phyloP scores from a whole-genome alignment of 305 asterid genomes.

The Fraxinus xanthoxyloides region DNA sequence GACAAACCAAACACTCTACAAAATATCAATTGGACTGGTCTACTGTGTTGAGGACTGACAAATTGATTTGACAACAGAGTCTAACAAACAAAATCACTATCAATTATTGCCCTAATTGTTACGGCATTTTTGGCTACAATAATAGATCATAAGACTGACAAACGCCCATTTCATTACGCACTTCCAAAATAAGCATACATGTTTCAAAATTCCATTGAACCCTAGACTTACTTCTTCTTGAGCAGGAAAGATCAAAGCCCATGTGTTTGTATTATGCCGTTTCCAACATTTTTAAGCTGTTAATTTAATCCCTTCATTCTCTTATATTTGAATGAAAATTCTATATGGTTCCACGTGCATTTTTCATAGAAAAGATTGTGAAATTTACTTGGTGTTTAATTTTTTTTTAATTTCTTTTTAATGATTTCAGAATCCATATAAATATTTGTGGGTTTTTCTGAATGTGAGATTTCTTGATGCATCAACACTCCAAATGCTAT shows the following conservation, averaged over 20 bases:
- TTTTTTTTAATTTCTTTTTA: no score
- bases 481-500: no score
- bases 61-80: not conserved
- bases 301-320: no score
- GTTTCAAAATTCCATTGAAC: not conserved
- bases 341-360: no score
- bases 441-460: no score
- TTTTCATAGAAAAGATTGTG: no score
- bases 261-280: no score
- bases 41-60: not conserved
- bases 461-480: no score
- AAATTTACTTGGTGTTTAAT: no score
- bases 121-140: not conserved
- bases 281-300: no score
- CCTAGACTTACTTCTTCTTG: not conserved
- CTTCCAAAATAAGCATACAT: not conserved
- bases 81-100: not conserved
- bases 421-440: no score
- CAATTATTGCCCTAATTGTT: not conserved
- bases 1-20: not conserved
- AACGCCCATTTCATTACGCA: not conserved
- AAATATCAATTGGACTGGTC: not conserved
- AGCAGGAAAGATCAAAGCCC: not conserved
- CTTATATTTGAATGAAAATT: no score
- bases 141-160: not conserved